Evolutionary conservation across 78 protist species (phyloP).

Genomic region (Dictyostelium capitatum): DNA sequence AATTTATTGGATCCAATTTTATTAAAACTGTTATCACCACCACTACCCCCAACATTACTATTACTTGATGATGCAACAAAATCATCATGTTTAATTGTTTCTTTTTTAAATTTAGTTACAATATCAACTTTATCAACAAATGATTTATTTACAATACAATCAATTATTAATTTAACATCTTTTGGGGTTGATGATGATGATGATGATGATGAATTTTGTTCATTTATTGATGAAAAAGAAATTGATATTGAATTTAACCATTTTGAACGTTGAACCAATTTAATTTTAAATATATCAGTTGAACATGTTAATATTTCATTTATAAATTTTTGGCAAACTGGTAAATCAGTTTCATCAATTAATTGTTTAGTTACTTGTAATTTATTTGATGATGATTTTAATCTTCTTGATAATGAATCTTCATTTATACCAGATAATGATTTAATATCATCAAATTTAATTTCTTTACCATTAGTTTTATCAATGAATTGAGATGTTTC

Average conservation of each 20-base stretch:
- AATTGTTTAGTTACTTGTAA: not conserved
- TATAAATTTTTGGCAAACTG: constrained; percentile 22
- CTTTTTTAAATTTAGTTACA: constrained; percentile 13
- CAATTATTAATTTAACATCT: not conserved
- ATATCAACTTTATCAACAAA: constrained; percentile 47
- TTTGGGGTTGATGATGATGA: not conserved
- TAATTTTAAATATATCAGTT: not conserved
- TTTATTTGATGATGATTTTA: not conserved
- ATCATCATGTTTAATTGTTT: not conserved
- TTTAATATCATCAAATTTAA: not conserved
- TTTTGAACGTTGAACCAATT: constrained; percentile 17
- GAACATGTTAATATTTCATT: constrained; percentile 10
- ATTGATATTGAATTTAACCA: constrained; percentile 66
- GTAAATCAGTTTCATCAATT: constrained; percentile 31
- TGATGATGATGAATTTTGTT: not conserved
- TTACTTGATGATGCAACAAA: not conserved
- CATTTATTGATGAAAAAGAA: not conserved
- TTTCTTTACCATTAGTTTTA: not conserved
- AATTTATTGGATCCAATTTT: too few relatives aligned
- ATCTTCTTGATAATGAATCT: constrained; percentile 10
- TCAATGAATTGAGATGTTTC: not conserved
- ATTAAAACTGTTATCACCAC: not conserved
- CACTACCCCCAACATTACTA: too few relatives aligned
- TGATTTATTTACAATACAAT: constrained; percentile 26
- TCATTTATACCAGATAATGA: not conserved